Percentiles rank a stretch among this genome's conserved stretches.
These are phyloP conservation scores for Trichoderma citrinoviride DNA, from an alignment of 2,329 filamentous ascomycete genomes.

Conservation along the genomic window DNA sequence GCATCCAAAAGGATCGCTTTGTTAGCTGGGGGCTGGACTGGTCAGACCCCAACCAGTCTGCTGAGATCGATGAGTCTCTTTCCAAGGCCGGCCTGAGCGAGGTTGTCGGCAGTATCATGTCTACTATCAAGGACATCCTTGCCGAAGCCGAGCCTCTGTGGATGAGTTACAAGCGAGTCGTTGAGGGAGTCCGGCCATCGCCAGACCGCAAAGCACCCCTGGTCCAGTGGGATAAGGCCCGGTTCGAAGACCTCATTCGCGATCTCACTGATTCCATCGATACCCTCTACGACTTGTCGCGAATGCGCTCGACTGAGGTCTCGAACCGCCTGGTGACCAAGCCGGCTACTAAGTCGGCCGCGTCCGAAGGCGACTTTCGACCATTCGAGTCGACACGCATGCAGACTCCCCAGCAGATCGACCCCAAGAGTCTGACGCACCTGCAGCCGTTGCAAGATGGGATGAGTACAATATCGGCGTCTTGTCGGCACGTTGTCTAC, in stretches of 20 bases:
- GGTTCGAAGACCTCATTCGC: conserved; percentile 71
- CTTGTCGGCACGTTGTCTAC: conserved; percentile 47
- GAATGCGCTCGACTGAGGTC: conserved; percentile 55
- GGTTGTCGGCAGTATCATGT: conserved; percentile 74
- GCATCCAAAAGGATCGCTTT: conserved; percentile 76
- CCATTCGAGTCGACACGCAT: conserved; percentile 60
- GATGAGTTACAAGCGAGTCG: conserved; percentile 54
- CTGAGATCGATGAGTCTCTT: conserved; percentile 68
- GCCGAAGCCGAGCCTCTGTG: conserved; percentile 73
- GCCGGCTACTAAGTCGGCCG: conserved; percentile 33
- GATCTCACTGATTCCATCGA: conserved; percentile 77
- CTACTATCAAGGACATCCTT: conserved; percentile 75
- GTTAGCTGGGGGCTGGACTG: conserved; percentile 79
- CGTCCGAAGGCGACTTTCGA: conserved; percentile 43
- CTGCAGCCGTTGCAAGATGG: conserved; percentile 43
- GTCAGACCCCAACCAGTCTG: conserved; percentile 68
- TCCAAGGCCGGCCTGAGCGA: conserved; percentile 74
- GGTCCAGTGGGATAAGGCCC: conserved; percentile 65
- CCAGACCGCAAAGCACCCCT: conserved; percentile 55
- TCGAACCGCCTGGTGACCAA: conserved; percentile 34
- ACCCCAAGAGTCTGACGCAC: conserved; percentile 52
- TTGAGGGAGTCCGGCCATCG: conserved; percentile 41
- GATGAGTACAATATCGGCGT: conserved; percentile 28
- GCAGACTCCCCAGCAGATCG: conserved; percentile 59
- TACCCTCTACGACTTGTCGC: conserved; percentile 72